Conservation (phyloP, 2,329 filamentous ascomycete genomes). For the Calonectria naviculata region DNA sequence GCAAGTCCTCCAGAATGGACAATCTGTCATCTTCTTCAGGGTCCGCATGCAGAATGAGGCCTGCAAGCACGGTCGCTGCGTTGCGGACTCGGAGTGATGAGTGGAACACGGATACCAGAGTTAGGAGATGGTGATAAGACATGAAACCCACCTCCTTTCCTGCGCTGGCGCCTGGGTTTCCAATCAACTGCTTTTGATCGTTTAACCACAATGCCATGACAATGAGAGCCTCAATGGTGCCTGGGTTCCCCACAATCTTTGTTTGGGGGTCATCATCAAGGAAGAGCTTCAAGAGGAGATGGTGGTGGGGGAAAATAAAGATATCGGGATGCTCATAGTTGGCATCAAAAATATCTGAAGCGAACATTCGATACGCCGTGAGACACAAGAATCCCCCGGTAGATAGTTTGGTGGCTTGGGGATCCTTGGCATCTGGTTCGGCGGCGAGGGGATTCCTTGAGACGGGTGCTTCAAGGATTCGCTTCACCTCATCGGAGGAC, state of each 20-base stretch:
- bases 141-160: constrained; percentile 61
- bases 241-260: constrained; percentile 61
- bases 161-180: constrained; percentile 40
- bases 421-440: constrained; percentile 58
- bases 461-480: constrained; percentile 54
- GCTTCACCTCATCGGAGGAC: constrained; percentile 58
- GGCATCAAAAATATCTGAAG: constrained; percentile 69
- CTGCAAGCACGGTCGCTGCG: constrained; percentile 64
- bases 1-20: constrained; percentile 71
- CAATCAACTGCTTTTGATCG: constrained; percentile 56
- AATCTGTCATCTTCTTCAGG: constrained; percentile 69
- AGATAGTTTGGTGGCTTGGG: constrained; percentile 67
- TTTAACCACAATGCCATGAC: constrained; percentile 71
- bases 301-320: constrained; percentile 70
- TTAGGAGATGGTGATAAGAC: constrained; percentile 69
- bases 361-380: constrained; percentile 71
- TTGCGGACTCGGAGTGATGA: constrained; percentile 65
- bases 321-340: constrained; percentile 64
- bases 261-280: constrained; percentile 61
- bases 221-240: constrained; percentile 69
- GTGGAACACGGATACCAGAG: constrained; percentile 68
- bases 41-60: constrained; percentile 66
- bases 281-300: constrained; percentile 63
- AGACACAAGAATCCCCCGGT: constrained; percentile 69
- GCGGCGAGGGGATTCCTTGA: constrained; percentile 57